These are phyloP conservation scores for Bruguiera sexangula DNA, from an alignment of 345 rosid genomes.

Conservation along the genomic window DNA sequence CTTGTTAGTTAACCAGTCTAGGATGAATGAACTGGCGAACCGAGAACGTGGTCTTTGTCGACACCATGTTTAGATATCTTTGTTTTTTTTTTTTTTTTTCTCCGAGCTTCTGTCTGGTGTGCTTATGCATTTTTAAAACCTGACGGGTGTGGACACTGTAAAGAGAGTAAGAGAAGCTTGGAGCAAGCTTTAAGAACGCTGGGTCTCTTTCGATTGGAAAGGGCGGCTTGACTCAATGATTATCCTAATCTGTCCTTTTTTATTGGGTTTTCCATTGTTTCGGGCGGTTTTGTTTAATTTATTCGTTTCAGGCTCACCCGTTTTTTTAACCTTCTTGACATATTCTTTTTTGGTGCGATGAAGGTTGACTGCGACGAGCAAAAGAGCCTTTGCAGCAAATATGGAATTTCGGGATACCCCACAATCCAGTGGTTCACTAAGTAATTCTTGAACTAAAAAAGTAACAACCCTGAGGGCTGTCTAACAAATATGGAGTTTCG, in stretches of 20 bases:
- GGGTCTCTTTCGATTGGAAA: slow-evolving; percentile 86
- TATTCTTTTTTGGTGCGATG: slow-evolving; percentile 23
- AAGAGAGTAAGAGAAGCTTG: slow-evolving; percentile 95
- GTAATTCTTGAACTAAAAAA: too few relatives aligned
- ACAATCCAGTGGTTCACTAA: slow-evolving; percentile 64
- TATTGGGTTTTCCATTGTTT: neutral
- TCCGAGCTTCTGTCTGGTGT: too few relatives aligned
- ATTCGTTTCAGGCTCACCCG: too few relatives aligned
- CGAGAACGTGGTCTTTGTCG: neutral
- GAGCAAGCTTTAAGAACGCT: slow-evolving; percentile 80
- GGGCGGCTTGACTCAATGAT: slow-evolving; percentile 34
- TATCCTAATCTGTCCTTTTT: neutral
- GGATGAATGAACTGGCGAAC: slow-evolving; percentile 1
- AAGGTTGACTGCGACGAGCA: slow-evolving; percentile 99
- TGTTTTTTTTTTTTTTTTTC: neutral
- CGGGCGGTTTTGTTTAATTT: neutral
- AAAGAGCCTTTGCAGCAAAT: slow-evolving; percentile 79
- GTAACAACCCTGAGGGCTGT: too few relatives aligned
- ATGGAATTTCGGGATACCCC: slow-evolving; percentile 91
- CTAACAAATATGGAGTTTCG: too few relatives aligned
- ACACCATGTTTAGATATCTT: neutral
- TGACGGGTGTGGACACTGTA: slow-evolving; percentile 97
- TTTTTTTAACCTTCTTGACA: neutral
- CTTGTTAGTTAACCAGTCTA: too few relatives aligned
- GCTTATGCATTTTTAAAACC: neutral